Base-by-base conservation (phyloP, 331 rosid genomes). In the Cydonia oblonga region DNA sequence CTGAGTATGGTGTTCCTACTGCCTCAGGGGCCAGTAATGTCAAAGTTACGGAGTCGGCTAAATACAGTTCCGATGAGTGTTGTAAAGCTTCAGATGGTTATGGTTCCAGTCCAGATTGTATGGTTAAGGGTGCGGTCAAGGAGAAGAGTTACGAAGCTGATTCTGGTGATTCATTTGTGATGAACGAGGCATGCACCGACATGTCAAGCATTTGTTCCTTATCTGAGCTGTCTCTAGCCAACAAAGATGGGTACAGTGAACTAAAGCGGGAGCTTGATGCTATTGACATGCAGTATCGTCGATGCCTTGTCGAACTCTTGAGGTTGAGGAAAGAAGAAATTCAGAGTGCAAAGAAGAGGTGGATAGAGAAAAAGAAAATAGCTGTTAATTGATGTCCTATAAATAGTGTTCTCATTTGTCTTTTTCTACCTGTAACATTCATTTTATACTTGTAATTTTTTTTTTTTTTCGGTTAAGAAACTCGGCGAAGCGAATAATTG, bases 241-340 rank as follows among this genome's bases (percentile, higher is more conserved):
- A 80, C 49, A 75, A 76, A 25, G 74, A 70, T 68, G 75, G 73
- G 29, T 40, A 71, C 18, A 59, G 77, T 5, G 87, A 82, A 75
- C 84, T 88, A 33, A 84, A 83, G 81, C 29, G 73, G 85, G 98
- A 90, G 87, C 82, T 90, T 32, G 90, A 80, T 61, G 85, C 93
- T 28, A 92, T 90, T 49, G 87, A 92, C 26, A 10, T 40, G 26
- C 84, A 83, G 75, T 90, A 77, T 70, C 83, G 53, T 66, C 92
- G 77, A 44, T 64, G 85, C 64, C 81, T 86, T 70, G 65, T 75
- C 35, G 85, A 83, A 61, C 93, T 92, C 59, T 33, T 72, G 83
- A 88, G 66, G 77, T 71, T 78, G 89, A 92, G 86, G 83, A 91
- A 85, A 79, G 88, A 81, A 75, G 96, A 91, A 25, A 83, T 90